These are phyloP conservation scores for Auricularia sp. DNA, from an alignment of 768 basidiomycete species.

Conservation along the genomic window DNA sequence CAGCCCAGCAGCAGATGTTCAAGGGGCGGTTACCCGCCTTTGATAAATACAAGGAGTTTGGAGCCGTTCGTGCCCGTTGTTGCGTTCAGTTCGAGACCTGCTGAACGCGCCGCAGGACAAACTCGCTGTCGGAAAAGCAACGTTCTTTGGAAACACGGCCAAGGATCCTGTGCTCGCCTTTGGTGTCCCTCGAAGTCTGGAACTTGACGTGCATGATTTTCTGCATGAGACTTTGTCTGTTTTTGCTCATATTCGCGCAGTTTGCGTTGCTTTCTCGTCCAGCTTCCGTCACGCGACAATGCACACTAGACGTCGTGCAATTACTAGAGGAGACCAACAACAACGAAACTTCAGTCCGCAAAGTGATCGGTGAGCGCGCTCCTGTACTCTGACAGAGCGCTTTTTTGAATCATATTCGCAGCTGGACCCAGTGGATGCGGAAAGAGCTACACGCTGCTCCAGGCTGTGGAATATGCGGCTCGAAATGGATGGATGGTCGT, in stretches of 20 bases:
- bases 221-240: neutral
- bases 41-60: neutral
- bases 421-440: constrained; percentile 69
- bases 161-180: constrained; percentile 40
- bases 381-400: neutral
- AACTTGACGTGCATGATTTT: constrained; percentile 51
- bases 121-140: neutral
- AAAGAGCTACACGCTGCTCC: constrained; percentile 71
- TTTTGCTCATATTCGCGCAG: constrained; percentile 23
- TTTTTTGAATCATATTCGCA: constrained; percentile 20
- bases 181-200: constrained; percentile 60
- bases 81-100: neutral
- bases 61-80: neutral
- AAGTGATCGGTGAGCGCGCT: neutral
- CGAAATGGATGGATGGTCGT: constrained; percentile 69
- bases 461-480: constrained; percentile 60
- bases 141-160: neutral
- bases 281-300: constrained; percentile 59
- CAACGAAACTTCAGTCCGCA: neutral
- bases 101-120: neutral
- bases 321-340: constrained; percentile 32
- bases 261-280: constrained; percentile 63
- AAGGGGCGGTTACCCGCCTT: neutral
- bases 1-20: neutral
- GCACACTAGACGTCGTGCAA: constrained; percentile 48